Conservation (phyloP, 2,329 filamentous ascomycete genomes). For the Colletotrichum sublineola region DNA sequence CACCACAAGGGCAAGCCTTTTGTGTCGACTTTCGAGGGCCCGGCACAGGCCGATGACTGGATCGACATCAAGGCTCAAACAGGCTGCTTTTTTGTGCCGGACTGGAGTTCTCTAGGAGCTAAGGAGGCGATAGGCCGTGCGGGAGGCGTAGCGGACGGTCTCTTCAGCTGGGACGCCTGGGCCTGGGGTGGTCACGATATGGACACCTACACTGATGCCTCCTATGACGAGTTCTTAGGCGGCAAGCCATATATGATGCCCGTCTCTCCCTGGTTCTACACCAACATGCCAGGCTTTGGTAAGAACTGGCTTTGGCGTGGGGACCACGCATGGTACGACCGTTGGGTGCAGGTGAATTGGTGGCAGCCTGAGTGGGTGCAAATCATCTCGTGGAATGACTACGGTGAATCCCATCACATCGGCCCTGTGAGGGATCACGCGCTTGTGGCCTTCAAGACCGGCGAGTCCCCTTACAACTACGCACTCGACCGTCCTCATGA, state of each 20-base stretch:
- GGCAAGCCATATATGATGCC: conserved; percentile 58
- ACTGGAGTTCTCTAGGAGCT: conserved; percentile 57
- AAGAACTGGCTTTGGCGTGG: conserved; percentile 76
- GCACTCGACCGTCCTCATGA: conserved; percentile 62
- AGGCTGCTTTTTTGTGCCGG: conserved; percentile 56
- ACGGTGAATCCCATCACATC: conserved; percentile 68
- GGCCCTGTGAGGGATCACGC: conserved; percentile 55
- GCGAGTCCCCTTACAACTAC: conserved; percentile 55
- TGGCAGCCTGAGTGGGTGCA: conserved; percentile 66
- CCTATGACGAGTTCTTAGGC: conserved; percentile 51
- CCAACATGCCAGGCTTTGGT: conserved; percentile 64
- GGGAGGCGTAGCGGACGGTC: conserved; percentile 49
- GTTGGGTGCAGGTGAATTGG: conserved; percentile 68
- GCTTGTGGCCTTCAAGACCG: conserved; percentile 48
- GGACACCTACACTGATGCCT: conserved; percentile 41
- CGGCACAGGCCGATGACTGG: conserved; percentile 58
- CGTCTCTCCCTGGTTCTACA: conserved; percentile 61
- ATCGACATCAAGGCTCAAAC: conserved; percentile 53
- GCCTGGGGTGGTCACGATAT: conserved; percentile 47
- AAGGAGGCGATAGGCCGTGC: conserved; percentile 43
- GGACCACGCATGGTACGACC: conserved; percentile 70
- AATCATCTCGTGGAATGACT: conserved; percentile 65
- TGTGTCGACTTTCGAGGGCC: conserved; percentile 67
- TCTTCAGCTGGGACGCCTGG: conserved; percentile 57
- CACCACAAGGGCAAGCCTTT: conserved; percentile 52